Evolutionary conservation across 2,329 filamentous ascomycete genomes (phyloP), one percentile per base, ranked within the genome.

Genomic region (Alternaria conjuncta): DNA sequence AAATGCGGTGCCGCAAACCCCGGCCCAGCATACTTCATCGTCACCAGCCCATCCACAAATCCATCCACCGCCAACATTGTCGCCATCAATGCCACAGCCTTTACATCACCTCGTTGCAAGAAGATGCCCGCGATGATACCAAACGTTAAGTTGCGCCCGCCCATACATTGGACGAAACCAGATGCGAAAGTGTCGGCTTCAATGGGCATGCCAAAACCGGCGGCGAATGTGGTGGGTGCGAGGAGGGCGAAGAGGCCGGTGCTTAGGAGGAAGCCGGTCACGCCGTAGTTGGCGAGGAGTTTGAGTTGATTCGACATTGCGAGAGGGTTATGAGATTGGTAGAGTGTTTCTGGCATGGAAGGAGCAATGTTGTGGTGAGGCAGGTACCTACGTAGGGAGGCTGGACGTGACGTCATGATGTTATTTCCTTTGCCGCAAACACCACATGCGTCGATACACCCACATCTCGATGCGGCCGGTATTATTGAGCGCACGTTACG

Each of bases 131-230:
- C 56, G 46, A 67, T 69, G 18, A 69, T 63, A 9, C 66, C 66
- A 43, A 69, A 69, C 0, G 66, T 67, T 23, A 69, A 30, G 4
- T 69, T 69, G 18, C 66, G 66, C 6, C 66, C 66, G 6, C 66
- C 66, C 61, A 69, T 65, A 18, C 66, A 69, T 18, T 69, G 66
- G n/a, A 69, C 66, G 11, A 69, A 69, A 25, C 66, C 66, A 4
- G 66, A 55, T 12, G 66, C 64, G 51, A 65, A 63, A n/a, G 66
- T 61, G n/a, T 65, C 36, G 25, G 57, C 43, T 3, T 57, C 12
- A 9, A 69, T 25, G 28, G 66, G 66, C 66, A 69, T 69, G 50
- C 61, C 61, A 32, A 69, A 69, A 2, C 58, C 54, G 1, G 61
- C 46, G 4, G 66, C 66, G 41, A 69, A 55, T 2, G 66, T 69